These are phyloP conservation scores for Coemansia sp. DNA, from an alignment of 192 early-diverging fungal species.

Conservation along the genomic window DNA sequence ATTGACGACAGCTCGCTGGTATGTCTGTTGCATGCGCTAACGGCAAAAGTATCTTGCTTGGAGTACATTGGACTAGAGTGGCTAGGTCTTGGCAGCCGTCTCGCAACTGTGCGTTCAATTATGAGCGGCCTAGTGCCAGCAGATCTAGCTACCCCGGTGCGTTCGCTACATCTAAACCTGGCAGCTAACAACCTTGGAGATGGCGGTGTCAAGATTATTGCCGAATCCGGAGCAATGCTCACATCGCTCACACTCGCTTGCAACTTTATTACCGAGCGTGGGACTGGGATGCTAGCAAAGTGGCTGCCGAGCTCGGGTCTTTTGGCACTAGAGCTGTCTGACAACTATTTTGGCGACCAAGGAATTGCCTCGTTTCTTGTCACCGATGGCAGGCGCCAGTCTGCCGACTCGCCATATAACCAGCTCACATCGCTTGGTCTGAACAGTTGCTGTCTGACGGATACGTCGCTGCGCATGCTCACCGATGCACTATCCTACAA, in stretches of 20 bases:
- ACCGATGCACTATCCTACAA: conserved; percentile 25
- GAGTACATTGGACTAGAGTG: conserved; percentile 53
- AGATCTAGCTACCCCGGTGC: neutral
- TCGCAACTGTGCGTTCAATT: conserved; percentile 30
- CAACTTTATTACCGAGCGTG: conserved; percentile 52
- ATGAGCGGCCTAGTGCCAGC: conserved; percentile 16
- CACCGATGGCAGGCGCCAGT: neutral
- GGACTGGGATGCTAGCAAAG: conserved; percentile 31
- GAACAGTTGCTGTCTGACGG: conserved; percentile 51
- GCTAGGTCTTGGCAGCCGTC: conserved; percentile 40
- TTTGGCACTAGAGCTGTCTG: conserved; percentile 33
- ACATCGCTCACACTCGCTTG: conserved; percentile 44
- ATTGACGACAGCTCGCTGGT: conserved; percentile 27
- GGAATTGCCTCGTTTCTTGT: conserved; percentile 33
- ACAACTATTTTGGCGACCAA: conserved; percentile 55
- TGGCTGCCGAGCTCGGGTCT: conserved; percentile 42
- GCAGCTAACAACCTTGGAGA: conserved; percentile 50
- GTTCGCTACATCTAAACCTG: conserved; percentile 38
- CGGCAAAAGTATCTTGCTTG: conserved; percentile 8
- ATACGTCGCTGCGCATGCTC: conserved; percentile 41
- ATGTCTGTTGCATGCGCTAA: conserved; percentile 25
- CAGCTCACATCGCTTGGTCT: conserved; percentile 33
- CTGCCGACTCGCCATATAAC: conserved; percentile 5
- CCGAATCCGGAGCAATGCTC: conserved; percentile 24
- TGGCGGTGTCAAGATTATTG: conserved; percentile 28